Conservation (phyloP, 371 early-diverging fungal genomes). For the Lichtheimia corymbifera region DNA sequence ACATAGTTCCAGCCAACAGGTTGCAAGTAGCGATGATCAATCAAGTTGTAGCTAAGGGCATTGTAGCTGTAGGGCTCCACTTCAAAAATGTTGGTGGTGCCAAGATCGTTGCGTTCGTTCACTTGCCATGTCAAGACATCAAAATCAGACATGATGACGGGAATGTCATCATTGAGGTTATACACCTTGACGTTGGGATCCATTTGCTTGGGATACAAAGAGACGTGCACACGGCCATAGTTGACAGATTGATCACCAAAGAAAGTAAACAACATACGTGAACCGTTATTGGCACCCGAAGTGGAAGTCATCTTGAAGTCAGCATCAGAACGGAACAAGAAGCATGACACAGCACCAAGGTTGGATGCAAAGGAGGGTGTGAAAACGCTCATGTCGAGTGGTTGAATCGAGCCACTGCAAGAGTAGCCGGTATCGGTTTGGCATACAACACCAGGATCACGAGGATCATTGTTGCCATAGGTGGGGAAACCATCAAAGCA, state of each 20-base stretch:
- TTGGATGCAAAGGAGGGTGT: slow-evolving; percentile 40
- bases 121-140: slow-evolving; percentile 41
- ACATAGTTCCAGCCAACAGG: slow-evolving; percentile 55
- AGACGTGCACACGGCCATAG: slow-evolving; percentile 45
- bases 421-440: slow-evolving; percentile 42
- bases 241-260: slow-evolving; percentile 38
- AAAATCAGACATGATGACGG: slow-evolving; percentile 26
- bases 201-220: slow-evolving; percentile 46
- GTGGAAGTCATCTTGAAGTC: slow-evolving; percentile 39
- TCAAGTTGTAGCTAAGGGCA: slow-evolving; percentile 38
- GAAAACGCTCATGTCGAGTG: slow-evolving; percentile 43
- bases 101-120: slow-evolving; percentile 43
- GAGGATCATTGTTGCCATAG: slow-evolving; percentile 14
- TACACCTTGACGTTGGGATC: slow-evolving; percentile 46
- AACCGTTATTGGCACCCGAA: slow-evolving; percentile 47
- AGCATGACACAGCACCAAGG: slow-evolving; percentile 44
- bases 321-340: slow-evolving; percentile 34
- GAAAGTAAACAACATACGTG: slow-evolving; percentile 41
- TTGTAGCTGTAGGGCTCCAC: slow-evolving; percentile 44
- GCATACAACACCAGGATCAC: slow-evolving; percentile 42
- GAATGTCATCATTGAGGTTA: slow-evolving; percentile 26
- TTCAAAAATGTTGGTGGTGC: slow-evolving; percentile 37
- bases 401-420: slow-evolving; percentile 28
- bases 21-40: slow-evolving; percentile 46
- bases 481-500: slow-evolving; percentile 48